These are phyloP conservation scores for Chondrus crispus DNA, from an alignment of 23 red algal genomes.

Conservation along the genomic window DNA sequence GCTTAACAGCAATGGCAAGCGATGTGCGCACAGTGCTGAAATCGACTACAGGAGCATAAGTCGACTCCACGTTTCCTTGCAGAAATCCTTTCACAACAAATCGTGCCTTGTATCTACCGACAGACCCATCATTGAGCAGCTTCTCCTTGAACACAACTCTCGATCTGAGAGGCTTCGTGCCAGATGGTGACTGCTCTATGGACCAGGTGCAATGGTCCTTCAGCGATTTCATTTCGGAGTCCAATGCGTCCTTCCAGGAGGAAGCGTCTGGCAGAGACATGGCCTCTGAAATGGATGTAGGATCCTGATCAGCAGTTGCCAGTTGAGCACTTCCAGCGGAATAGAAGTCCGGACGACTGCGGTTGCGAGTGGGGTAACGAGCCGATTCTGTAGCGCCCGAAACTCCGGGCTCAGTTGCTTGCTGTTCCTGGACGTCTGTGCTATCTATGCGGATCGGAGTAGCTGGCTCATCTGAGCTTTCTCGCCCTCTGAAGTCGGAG, in stretches of 20 bases:
- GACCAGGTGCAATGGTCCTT: not conserved
- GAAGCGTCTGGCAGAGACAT: not conserved
- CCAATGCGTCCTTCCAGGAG: not conserved
- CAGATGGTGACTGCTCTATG: not conserved
- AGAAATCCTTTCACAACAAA: constrained; percentile 17
- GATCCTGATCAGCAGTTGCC: not conserved
- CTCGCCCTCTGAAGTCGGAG: too few species aligned
- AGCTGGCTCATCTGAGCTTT: too few species aligned
- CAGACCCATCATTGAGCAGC: not conserved
- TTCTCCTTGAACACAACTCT: not conserved
- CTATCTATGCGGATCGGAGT: too few species aligned
- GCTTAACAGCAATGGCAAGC: not conserved
- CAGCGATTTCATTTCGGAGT: not conserved
- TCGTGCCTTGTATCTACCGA: not conserved
- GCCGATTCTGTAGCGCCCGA: too few species aligned
- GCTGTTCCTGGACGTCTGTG: too few species aligned
- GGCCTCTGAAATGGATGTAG: not conserved
- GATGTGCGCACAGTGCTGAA: not conserved
- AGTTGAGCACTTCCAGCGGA: not conserved
- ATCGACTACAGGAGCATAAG: constrained; percentile 20
- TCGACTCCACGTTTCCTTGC: not conserved
- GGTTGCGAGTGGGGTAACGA: not conserved
- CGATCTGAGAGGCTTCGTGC: not conserved
- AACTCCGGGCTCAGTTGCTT: too few species aligned
- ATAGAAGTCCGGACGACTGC: not conserved